Evolutionary conservation across 2,329 filamentous ascomycete genomes (phyloP), one percentile per base, ranked within the genome.

Genomic region (Microcyclospora tardicrescens): DNA sequence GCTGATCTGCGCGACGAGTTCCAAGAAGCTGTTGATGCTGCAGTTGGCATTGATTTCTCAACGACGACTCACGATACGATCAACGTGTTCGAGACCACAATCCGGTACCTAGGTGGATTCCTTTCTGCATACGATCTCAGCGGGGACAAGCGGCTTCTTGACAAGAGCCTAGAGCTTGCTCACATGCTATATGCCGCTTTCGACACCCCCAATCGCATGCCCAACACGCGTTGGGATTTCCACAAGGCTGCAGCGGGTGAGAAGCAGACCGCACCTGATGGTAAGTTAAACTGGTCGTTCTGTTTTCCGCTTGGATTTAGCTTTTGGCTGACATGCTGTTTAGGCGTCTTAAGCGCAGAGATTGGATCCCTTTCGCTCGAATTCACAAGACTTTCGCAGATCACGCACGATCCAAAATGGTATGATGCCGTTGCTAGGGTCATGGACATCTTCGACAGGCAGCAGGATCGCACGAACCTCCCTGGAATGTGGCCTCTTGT

Each of bases 81-180:
- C 47, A 69, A 69, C 41, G 61, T 69, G 4, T 68, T 69, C 40
- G 66, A 70, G 45, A 69, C 66, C 0, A 69, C 62, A 13, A 69
- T 69, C 56, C 47, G 59, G n/a, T 56, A 62, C 44, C 43, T 62
- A 14, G 59, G 59, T 2, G 59, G 59, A 10, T 52, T 62, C 30
- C 43, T 62, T 2, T 40, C 57, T 5, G 57, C 55, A 2, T 61
- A 61, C 39, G 59, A 61, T 33, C 36, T 62, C 14, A 59, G 55
- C 42, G 54, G 50, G 13, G 59, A 61, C 39, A 46, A 51, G 35
- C 42, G 55, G 32, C 48, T 60, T 2, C 48, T 61, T 16, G 45
- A 48, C n/a, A 62, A 61, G 44, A 58, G 57, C 2, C 48, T 45
- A 8, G 57, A 61, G 33, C 57, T 61, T 36, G 59, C 57, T 3